Evolutionary conservation across 305 asterid species (phyloP).

Genomic region (Stenogyne calaminthoides): DNA sequence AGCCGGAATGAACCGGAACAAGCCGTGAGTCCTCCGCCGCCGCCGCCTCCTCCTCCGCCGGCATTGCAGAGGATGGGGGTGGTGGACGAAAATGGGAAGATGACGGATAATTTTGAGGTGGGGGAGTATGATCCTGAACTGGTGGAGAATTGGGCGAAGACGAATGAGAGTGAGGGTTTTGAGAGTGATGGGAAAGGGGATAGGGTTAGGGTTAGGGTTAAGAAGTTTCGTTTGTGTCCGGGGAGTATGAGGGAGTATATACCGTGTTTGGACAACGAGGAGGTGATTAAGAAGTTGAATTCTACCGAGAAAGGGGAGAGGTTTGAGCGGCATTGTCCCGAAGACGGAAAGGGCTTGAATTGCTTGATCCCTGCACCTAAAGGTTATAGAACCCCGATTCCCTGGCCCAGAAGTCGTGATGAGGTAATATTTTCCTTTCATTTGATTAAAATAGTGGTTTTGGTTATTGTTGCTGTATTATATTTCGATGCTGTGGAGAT

Average conservation of each 20-base stretch:
- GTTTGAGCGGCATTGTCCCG: conserved; percentile 93
- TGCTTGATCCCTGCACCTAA: conserved; percentile 83
- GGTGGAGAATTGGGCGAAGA: conserved; percentile 58
- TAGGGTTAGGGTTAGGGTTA: conserved; percentile 48
- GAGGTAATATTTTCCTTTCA: conserved; percentile 50
- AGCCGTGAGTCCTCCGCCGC: conserved; percentile 27
- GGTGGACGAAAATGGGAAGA: conserved; percentile 80
- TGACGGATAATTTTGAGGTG: conserved; percentile 74
- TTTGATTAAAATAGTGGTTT: background rate
- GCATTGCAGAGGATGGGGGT: conserved; percentile 77
- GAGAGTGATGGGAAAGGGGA: conserved; percentile 41
- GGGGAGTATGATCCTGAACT: conserved; percentile 72
- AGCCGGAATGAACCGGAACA: conserved; percentile 15
- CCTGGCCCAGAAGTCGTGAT: conserved; percentile 92
- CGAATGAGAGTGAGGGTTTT: conserved; percentile 49
- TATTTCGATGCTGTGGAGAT: conserved; percentile 5
- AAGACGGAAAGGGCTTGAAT: conserved; percentile 57
- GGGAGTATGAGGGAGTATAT: conserved; percentile 76
- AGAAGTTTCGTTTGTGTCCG: conserved; percentile 59
- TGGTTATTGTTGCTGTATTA: background rate
- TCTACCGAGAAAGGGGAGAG: conserved; percentile 76
- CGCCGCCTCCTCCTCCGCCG: conserved; percentile 53
- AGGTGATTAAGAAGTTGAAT: conserved; percentile 58
- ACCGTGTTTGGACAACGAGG: conserved; percentile 85
- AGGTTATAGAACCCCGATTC: conserved; percentile 73